Conservation (phyloP, 805 yeast genomes). For the Saccharomycopsis sp. region DNA sequence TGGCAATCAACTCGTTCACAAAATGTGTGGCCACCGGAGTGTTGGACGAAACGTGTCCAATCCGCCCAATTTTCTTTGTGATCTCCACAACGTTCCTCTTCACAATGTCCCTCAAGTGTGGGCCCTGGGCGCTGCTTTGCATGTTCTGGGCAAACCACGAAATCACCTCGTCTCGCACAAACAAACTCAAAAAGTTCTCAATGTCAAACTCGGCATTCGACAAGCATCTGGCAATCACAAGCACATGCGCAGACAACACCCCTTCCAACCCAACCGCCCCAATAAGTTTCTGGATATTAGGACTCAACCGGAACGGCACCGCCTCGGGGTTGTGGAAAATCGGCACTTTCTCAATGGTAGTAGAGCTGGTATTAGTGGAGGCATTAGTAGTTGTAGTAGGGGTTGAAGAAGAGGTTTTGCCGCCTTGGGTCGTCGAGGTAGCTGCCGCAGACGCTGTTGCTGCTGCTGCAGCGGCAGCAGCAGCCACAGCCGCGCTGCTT, state of each 20-base stretch:
- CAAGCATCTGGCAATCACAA: constrained; percentile 79
- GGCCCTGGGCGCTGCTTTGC: constrained; percentile 70
- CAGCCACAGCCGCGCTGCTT: constrained; percentile 29
- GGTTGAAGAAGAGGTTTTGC: constrained; percentile 19
- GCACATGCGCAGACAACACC: constrained; percentile 70
- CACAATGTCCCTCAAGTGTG: constrained; percentile 79
- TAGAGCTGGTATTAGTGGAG: constrained; percentile 41
- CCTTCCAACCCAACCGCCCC: constrained; percentile 96
- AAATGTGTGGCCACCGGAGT: constrained; percentile 75
- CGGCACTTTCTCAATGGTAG: constrained; percentile 36
- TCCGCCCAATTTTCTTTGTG: constrained; percentile 65
- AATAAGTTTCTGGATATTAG: constrained; percentile 86
- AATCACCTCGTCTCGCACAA: constrained; percentile 90
- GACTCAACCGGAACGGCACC: constrained; percentile 94
- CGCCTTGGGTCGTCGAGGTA: constrained; percentile 27
- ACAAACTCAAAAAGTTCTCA: constrained; percentile 84
- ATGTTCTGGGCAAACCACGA: constrained; percentile 82
- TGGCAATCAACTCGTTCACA: constrained; percentile 81
- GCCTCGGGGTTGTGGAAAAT: constrained; percentile 84
- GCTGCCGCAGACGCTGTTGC: too few species aligned
- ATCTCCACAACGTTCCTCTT: constrained; percentile 81
- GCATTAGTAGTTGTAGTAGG: constrained; percentile 36
- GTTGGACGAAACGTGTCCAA: constrained; percentile 53
- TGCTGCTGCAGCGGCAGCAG: constrained; percentile 28
- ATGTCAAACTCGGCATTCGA: constrained; percentile 88